Percentiles rank a stretch among this genome's conserved stretches.
phyloP scores from a whole-genome alignment of 2,329 filamentous ascomycete genomes.

The Metarhizium rileyi region DNA sequence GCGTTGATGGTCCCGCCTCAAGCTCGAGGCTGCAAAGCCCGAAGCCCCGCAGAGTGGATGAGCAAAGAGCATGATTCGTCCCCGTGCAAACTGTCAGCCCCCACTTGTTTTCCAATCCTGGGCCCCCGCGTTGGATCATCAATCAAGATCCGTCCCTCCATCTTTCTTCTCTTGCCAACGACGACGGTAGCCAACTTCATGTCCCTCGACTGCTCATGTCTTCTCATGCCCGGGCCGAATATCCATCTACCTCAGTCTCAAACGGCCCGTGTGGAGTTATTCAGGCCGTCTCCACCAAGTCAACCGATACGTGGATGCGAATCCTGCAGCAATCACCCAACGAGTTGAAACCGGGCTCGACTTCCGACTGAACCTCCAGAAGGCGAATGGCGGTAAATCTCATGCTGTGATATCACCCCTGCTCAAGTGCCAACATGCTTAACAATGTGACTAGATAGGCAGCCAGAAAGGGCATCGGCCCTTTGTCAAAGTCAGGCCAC shows the following conservation, averaged over 20 bases:
- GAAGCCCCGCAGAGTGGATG: neutral
- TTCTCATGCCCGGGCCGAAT: neutral
- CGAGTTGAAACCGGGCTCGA: neutral
- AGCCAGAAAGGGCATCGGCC: conserved; percentile 4
- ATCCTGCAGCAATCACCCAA: neutral
- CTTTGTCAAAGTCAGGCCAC: conserved; percentile 9
- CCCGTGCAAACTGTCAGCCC: neutral
- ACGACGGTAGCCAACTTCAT: neutral
- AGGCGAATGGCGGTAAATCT: neutral
- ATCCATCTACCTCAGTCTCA: neutral
- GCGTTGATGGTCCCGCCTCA: too few species aligned
- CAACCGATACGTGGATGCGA: neutral
- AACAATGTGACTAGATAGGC: neutral
- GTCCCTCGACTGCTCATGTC: neutral
- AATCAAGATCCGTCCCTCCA: neutral
- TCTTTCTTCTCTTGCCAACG: neutral
- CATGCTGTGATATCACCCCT: neutral
- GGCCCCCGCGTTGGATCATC: neutral
- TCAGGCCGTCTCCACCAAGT: neutral
- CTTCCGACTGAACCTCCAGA: neutral
- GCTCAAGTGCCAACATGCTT: neutral
- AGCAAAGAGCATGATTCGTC: neutral
- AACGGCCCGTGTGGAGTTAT: neutral
- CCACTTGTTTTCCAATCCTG: neutral
- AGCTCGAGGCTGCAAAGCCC: neutral